phyloP scores from a whole-genome alignment of 768 basidiomycete species.

The Chalciporus piperatus region DNA sequence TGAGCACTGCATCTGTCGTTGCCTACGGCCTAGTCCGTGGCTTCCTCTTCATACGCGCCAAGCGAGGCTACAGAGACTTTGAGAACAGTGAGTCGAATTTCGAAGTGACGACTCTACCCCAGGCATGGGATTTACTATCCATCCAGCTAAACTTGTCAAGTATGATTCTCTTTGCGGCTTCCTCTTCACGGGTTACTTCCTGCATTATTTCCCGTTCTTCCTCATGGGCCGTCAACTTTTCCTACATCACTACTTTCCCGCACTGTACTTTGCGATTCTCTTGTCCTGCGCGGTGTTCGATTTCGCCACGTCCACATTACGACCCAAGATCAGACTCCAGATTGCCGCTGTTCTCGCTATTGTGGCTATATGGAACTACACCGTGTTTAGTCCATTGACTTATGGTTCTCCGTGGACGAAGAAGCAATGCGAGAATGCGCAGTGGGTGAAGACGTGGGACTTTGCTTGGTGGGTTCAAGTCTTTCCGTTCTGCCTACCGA shows the following conservation, averaged over 20 bases:
- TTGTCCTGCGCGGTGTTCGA: slow-evolving; percentile 79
- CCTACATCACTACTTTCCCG: slow-evolving; percentile 97
- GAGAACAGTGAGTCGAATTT: slow-evolving; percentile 67
- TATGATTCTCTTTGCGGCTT: slow-evolving; percentile 91
- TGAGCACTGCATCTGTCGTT: slow-evolving; percentile 68
- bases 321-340: slow-evolving; percentile 75
- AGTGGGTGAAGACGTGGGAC: slow-evolving; percentile 95
- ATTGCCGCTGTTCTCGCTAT: slow-evolving; percentile 73
- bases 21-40: slow-evolving; percentile 69
- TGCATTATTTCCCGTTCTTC: slow-evolving; percentile 98
- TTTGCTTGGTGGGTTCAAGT: slow-evolving; percentile 69
- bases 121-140: background rate
- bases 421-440: slow-evolving; percentile 66
- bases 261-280: slow-evolving; percentile 90
- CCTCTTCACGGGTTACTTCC: slow-evolving; percentile 85
- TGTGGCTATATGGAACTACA: slow-evolving; percentile 75
- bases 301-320: slow-evolving; percentile 72
- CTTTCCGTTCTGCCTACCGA: background rate
- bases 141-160: slow-evolving; percentile 79
- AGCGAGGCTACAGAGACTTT: slow-evolving; percentile 90
- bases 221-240: slow-evolving; percentile 97
- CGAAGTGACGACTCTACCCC: too few relatives aligned
- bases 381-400: slow-evolving; percentile 72
- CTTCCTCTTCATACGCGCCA: slow-evolving; percentile 80
- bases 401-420: slow-evolving; percentile 91